These are phyloP conservation scores for Coelastrella sp. DNA, from an alignment of 139 green algal genomes.

Conservation along the genomic window DNA sequence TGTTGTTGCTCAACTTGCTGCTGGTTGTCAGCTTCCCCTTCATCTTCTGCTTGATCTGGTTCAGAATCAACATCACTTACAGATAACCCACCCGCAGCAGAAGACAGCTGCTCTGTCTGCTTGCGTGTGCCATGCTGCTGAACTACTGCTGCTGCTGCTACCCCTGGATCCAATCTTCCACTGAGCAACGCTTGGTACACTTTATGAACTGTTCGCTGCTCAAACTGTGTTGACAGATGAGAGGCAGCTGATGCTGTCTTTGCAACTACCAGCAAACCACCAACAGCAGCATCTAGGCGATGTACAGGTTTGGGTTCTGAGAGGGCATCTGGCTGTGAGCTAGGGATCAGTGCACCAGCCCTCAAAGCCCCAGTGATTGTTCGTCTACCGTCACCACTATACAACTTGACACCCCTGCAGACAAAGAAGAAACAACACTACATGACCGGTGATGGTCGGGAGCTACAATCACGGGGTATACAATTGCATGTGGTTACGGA, in stretches of 20 bases:
- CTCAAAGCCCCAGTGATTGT: slow-evolving; percentile 23
- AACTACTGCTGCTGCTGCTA: slow-evolving; percentile 24
- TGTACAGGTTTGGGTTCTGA: slow-evolving; percentile 51
- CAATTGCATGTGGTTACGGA: not conserved
- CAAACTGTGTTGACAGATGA: slow-evolving; percentile 56
- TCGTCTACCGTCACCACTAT: slow-evolving; percentile 9
- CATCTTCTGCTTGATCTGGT: not conserved
- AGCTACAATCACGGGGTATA: not conserved
- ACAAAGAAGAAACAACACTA: not conserved
- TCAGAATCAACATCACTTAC: not conserved
- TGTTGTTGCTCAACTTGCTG: not conserved
- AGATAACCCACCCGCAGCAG: not conserved
- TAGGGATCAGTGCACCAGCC: slow-evolving; percentile 16
- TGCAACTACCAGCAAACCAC: slow-evolving; percentile 68
- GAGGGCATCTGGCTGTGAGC: slow-evolving; percentile 24
- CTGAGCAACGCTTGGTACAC: slow-evolving; percentile 63
- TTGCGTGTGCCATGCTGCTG: not conserved
- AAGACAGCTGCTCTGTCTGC: not conserved
- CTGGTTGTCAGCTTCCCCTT: not conserved
- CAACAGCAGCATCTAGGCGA: slow-evolving; percentile 64
- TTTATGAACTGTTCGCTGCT: slow-evolving; percentile 52
- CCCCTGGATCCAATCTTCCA: slow-evolving; percentile 54
- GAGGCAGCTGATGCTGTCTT: slow-evolving; percentile 62
- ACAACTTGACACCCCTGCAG: slow-evolving; percentile 44
- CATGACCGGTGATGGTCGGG: not conserved